Conservation (phyloP, 2,329 filamentous ascomycete species). For the Colletotrichum brevisporum region DNA sequence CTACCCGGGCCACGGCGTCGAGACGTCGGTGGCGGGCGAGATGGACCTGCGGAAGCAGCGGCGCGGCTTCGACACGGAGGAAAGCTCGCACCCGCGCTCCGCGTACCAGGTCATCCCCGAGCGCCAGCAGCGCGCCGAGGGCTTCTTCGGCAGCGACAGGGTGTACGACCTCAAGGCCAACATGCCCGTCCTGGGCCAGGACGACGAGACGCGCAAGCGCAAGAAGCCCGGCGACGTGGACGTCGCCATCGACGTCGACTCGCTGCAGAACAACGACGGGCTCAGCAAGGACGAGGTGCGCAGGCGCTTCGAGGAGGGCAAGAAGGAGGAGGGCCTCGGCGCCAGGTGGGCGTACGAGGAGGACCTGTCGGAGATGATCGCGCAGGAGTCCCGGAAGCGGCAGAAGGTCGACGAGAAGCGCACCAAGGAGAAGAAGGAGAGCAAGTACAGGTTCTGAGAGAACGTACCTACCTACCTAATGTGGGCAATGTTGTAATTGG, state of each 20-base stretch:
- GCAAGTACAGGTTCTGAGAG: constrained; percentile 64
- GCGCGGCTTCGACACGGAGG: constrained; percentile 90
- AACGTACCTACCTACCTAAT: no score
- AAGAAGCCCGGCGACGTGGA: constrained; percentile 98
- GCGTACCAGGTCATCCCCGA: constrained; percentile 94
- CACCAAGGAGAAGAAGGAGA: constrained; percentile 72
- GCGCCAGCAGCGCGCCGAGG: constrained; percentile 85
- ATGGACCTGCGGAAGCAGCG: constrained; percentile 92
- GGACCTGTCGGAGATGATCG: constrained; percentile 96
- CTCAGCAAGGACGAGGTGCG: constrained; percentile 88
- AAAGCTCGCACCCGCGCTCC: constrained; percentile 78
- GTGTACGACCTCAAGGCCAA: constrained; percentile 86
- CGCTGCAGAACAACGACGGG: constrained; percentile 79
- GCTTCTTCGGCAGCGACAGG: constrained; percentile 96
- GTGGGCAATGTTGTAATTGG: constrained; percentile 29
- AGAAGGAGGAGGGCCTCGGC: constrained; percentile 74
- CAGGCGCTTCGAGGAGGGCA: constrained; percentile 83
- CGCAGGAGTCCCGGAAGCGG: constrained; percentile 90
- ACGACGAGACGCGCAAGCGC: constrained; percentile 83
- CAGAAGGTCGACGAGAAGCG: constrained; percentile 90
- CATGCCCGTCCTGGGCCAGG: constrained; percentile 83
- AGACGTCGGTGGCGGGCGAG: constrained; percentile 85
- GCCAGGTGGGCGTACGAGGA: constrained; percentile 84
- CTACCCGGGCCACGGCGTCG: constrained; percentile 75
- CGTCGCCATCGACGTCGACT: constrained; percentile 89